Base-by-base conservation (phyloP, 2,329 filamentous ascomycete genomes). In the Myriosclerotinia curreyana region DNA sequence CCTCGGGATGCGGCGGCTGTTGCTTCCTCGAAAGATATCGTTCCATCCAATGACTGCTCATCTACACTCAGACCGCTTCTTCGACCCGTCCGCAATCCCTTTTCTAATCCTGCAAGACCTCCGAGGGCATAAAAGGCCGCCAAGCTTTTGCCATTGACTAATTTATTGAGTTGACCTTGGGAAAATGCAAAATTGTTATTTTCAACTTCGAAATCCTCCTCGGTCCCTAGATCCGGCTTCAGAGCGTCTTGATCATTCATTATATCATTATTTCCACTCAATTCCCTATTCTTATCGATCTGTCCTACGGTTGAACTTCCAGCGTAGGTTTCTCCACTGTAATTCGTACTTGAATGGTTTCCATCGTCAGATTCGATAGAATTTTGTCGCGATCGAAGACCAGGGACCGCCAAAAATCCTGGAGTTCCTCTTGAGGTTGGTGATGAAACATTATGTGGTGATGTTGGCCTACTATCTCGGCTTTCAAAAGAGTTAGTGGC, bases 111-210 rank as follows among this genome's bases (percentile, higher is more conserved):
- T 11, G 77, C 78, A 7, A 94, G 74, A 56, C 91, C 91, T 62
- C 91, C 91, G 2, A 95, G 76, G 7, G 89, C 89, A 69, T 89
- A 86, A 67, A 93, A 92, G 5, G 90, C 90, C 34, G 84, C 80
- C 66, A 90, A 79, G 70, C 83, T 92, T 77, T 95, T 95, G 0
- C 91, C 90, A 68, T 93, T 93, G 60, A 92, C 80, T 8, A 95
- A 78, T 77, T 94, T 94, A 67, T 85, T 86, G 70, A 91, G 77
- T 70, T 90, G 89, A 31, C 90, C 90, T 14, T 87, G 87, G 0
- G 86, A 83, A 71, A 87, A 92, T 11, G 88, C 89, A 70, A 92
- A 92, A 52, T 82, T 85, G 74, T 90, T 91, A 70, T 88, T 79
- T 54, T 86, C 80, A 20, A 87, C 82, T 51, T 83, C 72, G 70